Conservation (phyloP, 257 asterid genomes). For the Nicotiana otophora region DNA sequence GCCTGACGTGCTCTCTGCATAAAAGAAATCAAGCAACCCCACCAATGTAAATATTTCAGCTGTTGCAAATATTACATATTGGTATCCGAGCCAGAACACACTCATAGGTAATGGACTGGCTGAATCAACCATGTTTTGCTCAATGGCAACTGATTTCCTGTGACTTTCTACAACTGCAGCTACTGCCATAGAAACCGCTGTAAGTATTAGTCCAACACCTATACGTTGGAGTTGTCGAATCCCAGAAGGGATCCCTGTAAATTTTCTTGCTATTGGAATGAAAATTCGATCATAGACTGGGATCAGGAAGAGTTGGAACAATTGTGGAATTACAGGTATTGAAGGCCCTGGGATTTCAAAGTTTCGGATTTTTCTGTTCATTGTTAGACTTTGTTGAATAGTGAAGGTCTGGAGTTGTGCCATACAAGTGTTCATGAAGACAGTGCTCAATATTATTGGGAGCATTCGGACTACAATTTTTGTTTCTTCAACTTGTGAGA, state of each 20-base stretch:
- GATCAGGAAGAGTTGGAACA: slow-evolving; percentile 27
- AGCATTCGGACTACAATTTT: slow-evolving; percentile 61
- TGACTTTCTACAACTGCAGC: slow-evolving; percentile 8
- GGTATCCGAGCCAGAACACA: slow-evolving; percentile 60
- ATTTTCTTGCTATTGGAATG: slow-evolving; percentile 14
- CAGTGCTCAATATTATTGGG: slow-evolving; percentile 60
- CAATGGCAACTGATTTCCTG: slow-evolving; percentile 33
- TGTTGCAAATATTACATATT: slow-evolving; percentile 47
- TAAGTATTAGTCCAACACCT: not conserved
- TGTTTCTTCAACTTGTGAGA: slow-evolving; percentile 69
- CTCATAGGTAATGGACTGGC: slow-evolving; percentile 45
- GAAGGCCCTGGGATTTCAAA: slow-evolving; percentile 64
- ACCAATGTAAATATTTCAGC: slow-evolving; percentile 66
- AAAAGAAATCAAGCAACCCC: slow-evolving; percentile 65
- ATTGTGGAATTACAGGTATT: slow-evolving; percentile 49
- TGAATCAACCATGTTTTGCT: slow-evolving; percentile 54
- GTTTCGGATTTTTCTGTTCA: slow-evolving; percentile 44
- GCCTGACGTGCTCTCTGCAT: slow-evolving; percentile 53
- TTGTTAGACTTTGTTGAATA: slow-evolving; percentile 62
- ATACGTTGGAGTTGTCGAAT: slow-evolving; percentile 23
- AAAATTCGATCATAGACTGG: slow-evolving; percentile 21
- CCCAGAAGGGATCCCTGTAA: slow-evolving; percentile 18
- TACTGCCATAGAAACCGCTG: not conserved
- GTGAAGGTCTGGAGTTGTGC: slow-evolving; percentile 80
- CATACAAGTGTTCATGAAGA: slow-evolving; percentile 70